Evolutionary conservation across 306 rosid genomes (phyloP).

Genomic region (Cucumis melo): DNA sequence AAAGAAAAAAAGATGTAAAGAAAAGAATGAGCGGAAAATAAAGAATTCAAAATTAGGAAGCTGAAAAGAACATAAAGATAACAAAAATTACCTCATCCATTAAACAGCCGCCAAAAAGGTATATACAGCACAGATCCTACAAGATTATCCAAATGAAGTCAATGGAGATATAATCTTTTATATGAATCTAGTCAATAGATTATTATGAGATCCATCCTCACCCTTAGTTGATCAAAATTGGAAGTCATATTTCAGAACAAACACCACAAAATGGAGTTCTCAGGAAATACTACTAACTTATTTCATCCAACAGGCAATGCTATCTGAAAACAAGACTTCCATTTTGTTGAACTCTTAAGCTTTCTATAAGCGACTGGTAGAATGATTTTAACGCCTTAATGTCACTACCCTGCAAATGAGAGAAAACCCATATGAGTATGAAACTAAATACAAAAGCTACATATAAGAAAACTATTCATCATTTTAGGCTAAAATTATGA

Average conservation of each 20-base stretch:
- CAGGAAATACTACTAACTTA: conserved; percentile 7
- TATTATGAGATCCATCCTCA: conserved; percentile 7
- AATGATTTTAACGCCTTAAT: conserved; percentile 67
- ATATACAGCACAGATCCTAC: conserved; percentile 59
- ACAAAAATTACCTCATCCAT: conserved; percentile 31
- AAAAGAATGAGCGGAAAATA: conserved; percentile 10
- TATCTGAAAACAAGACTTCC: conserved; percentile 86
- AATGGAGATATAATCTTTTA: neutral
- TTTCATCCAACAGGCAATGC: conserved; percentile 28
- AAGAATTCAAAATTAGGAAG: conserved; percentile 5
- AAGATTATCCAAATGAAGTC: conserved; percentile 13
- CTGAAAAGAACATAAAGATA: neutral
- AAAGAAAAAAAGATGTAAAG: neutral
- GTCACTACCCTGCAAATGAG: conserved; percentile 60
- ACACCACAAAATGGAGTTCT: conserved; percentile 13
- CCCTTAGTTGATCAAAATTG: conserved; percentile 40
- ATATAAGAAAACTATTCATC: neutral
- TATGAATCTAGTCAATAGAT: neutral
- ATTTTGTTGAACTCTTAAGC: conserved; percentile 65
- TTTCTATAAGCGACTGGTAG: conserved; percentile 69
- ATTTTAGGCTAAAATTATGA: no score
- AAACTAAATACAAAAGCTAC: neutral
- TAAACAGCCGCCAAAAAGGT: conserved; percentile 31
- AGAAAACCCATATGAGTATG: conserved; percentile 9
- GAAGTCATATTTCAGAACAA: conserved; percentile 17